A percentile compares a stretch with the other conserved stretches of the same genome.
Conservation (phyloP, 495 filamentous ascomycete species). For the Aspergillus cristatus region DNA sequence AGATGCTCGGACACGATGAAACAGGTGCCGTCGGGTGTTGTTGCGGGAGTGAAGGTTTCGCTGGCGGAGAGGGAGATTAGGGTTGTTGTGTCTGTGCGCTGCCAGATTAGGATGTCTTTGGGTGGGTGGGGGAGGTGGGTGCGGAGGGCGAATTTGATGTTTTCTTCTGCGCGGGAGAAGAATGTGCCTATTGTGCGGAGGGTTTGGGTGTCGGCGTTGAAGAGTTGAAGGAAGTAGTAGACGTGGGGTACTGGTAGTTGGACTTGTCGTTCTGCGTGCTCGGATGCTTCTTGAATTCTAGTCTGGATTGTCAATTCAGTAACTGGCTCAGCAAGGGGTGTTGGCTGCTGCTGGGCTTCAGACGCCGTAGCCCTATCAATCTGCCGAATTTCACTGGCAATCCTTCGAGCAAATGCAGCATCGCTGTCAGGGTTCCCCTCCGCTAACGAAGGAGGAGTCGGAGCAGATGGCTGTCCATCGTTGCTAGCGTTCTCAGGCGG, state of each 20-base stretch:
- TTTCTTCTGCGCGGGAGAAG: conserved; percentile 35
- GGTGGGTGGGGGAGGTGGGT: conserved; percentile 29
- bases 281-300: not conserved
- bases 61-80: conserved; percentile 30
- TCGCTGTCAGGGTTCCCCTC: conserved; percentile 8
- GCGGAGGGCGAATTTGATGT: conserved; percentile 35
- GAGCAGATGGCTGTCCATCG: conserved; percentile 25
- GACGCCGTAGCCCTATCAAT: too few relatives aligned
- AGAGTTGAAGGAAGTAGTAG: conserved; percentile 44
- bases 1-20: conserved; percentile 38
- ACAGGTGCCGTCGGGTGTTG: conserved; percentile 31
- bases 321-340: too few relatives aligned
- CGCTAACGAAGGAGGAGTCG: not conserved
- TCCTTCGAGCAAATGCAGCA: conserved; percentile 16
- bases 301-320: not conserved
- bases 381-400: conserved; percentile 20
- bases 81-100: conserved; percentile 31
- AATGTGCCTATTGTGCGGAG: conserved; percentile 45
- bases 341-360: conserved; percentile 1
- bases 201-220: conserved; percentile 39
- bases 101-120: conserved; percentile 38
- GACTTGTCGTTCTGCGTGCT: conserved; percentile 8
- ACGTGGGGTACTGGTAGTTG: conserved; percentile 26
- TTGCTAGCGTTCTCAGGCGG: conserved; percentile 16
- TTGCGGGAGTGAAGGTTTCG: conserved; percentile 32